These are phyloP conservation scores for Penicillium sp. DNA, from an alignment of 2,329 filamentous ascomycete species.

Conservation along the genomic window DNA sequence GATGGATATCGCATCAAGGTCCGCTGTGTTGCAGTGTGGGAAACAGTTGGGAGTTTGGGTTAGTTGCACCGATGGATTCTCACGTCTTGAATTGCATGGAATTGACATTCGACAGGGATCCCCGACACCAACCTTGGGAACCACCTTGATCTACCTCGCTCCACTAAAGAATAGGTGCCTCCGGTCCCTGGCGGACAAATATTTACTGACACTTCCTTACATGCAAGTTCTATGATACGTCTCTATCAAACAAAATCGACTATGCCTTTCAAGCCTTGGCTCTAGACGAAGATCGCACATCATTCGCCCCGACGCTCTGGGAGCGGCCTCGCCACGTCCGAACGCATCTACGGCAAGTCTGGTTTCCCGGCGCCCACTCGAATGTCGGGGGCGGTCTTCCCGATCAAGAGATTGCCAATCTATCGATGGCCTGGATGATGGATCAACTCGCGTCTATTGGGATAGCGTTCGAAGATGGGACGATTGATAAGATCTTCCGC, in stretches of 20 bases:
- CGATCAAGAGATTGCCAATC: slow-evolving; percentile 50
- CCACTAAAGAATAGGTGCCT: slow-evolving; percentile 23
- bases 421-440: slow-evolving; percentile 53
- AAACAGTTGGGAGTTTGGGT: slow-evolving; percentile 33
- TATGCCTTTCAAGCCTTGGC: slow-evolving; percentile 37
- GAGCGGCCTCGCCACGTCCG: slow-evolving; percentile 26
- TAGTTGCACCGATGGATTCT: background rate
- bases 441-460: slow-evolving; percentile 19
- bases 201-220: slow-evolving; percentile 13
- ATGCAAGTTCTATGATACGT: slow-evolving; percentile 35
- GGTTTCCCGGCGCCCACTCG: slow-evolving; percentile 50
- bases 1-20: slow-evolving; percentile 27
- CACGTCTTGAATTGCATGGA: background rate
- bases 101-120: slow-evolving; percentile 20
- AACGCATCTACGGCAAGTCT: slow-evolving; percentile 45
- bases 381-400: slow-evolving; percentile 50
- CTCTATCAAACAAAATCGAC: slow-evolving; percentile 29
- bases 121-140: slow-evolving; percentile 24
- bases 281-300: slow-evolving; percentile 31
- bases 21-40: slow-evolving; percentile 31
- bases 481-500: slow-evolving; percentile 14
- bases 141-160: slow-evolving; percentile 15
- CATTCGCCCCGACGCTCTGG: slow-evolving; percentile 34
- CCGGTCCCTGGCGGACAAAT: background rate
- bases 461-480: slow-evolving; percentile 14